A percentile compares a stretch with the other conserved stretches of the same genome.
These are phyloP conservation scores for Euphorbia celastroides DNA, from an alignment of 441 rosid genomes.

Conservation along the genomic window DNA sequence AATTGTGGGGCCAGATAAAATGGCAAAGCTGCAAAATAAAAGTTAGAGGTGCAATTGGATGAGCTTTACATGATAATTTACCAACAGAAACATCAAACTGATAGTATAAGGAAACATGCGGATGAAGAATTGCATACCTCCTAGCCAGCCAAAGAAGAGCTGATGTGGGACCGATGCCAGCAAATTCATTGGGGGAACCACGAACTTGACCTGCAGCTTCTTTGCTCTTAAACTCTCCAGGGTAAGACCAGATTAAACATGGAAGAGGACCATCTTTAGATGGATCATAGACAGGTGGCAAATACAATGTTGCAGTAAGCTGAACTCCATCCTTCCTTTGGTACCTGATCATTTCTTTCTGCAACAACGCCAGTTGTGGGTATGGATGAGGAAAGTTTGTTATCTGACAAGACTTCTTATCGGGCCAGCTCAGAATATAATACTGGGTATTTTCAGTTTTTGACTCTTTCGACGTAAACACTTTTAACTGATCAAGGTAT, in stretches of 20 bases:
- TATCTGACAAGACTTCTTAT: conserved; percentile 66
- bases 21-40: conserved; percentile 62
- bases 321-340: conserved; percentile 94
- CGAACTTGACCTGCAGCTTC: conserved; percentile 99
- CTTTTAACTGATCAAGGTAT: conserved; percentile 59
- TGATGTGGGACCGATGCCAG: conserved; percentile 92
- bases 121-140: conserved; percentile 44
- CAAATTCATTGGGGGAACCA: conserved; percentile 96
- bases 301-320: conserved; percentile 87
- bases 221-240: conserved; percentile 98
- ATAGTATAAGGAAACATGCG: conserved; percentile 9
- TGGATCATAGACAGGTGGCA: conserved; percentile 90
- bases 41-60: conserved; percentile 17
- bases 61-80: conserved; percentile 9
- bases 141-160: conserved; percentile 97
- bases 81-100: conserved; percentile 14
- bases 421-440: conserved; percentile 77
- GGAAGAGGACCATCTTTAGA: conserved; percentile 91
- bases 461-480: conserved; percentile 85
- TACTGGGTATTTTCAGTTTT: conserved; percentile 93
- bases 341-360: conserved; percentile 96
- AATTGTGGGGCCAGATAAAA: conserved; percentile 94
- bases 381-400: conserved; percentile 93
- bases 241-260: conserved; percentile 92
- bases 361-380: conserved; percentile 87